Evolutionary conservation across 108 stramenopile species (phyloP), one percentile per base, ranked within the genome.

Genomic region (Skeletonema costatum): DNA sequence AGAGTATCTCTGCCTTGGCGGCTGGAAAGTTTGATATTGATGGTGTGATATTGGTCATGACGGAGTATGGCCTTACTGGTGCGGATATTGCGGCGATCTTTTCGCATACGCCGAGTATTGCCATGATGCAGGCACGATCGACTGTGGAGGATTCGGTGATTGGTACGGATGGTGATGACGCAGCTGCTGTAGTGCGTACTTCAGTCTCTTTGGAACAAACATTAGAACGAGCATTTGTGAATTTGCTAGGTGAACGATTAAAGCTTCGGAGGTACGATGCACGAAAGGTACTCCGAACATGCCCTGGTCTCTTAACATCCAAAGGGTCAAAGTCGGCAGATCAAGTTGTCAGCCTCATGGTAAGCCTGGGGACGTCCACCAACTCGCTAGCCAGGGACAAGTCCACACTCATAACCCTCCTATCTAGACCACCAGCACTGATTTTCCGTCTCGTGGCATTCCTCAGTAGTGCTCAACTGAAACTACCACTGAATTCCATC

Each of bases 381-480:
- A 79, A 65, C 3, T 71, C 90, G 9, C 66, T 93, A 48, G 90
- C 87, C 30, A 84, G 92, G 38, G 90, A 93, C 35, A 91, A 93
- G 75, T 53, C 79, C 30, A 78, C 85, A 4, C 69, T 93, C 12
- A 87, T 89, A 8, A 63, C 59, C 1, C 62, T 93, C 5, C 73
- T 93, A 42, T 87, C 87, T 16, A 67, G 90, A 80, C 84, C 90
- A 25, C 92, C 92, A 10, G 87, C 89, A 21, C 76, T 84, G 12
- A 56, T 93, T 5, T 93, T 93, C 80, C 89, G 90, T 13, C 73
- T 93, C 25, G 81, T 90, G 17, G 86, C 90, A 1, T 93, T 93
- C 73, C 70, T 93, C 3, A 75, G 77, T 41, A 89, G 90, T 70
- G 84, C 85, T 41, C 78, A 82, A 7, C 77, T 93, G 0, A 85